Evolutionary conservation across 805 yeast species (phyloP), one percentile per base, ranked within the genome.

Genomic region (Kockiozyma suomiensis): DNA sequence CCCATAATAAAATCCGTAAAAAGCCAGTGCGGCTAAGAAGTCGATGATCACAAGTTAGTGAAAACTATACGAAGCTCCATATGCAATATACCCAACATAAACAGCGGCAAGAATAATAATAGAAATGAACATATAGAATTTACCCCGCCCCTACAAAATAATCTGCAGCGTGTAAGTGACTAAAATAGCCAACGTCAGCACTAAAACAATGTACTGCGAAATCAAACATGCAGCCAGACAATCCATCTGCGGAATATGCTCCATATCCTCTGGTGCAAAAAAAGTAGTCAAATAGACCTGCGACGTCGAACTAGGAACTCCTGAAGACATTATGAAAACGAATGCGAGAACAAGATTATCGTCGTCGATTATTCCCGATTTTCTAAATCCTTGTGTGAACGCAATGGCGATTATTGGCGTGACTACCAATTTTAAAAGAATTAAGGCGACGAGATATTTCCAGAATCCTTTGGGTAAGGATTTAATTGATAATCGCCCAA

Each of bases 251-350:
- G 91, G 75, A 15, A 72, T 49, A 48, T 77, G 79, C 1, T 75
- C 74, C 2, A 78, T 79, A 3, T 76, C 79, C 5, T 87, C 83
- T 17, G 94, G 96, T 0, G 92, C 85, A 73, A 86, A 89, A 70
- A 90, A 85, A 1, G 97, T 93, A 1, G 98, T 92, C 66, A 92
- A 80, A 73, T 91, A 93, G 15, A 93, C 86, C 69, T 90, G 86
- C 0, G 94, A 81, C 0, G 97, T 93, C 0, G 97, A 96, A 53
- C 89, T 86, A 0, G 98, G 98, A 59, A 90, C 81, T 0, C 93
- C 86, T 72, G 85, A 88, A 12, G 86, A 84, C 32, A 92, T 77
- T 33, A 87, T 86, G 69, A 87, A 79, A 4, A 92, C 86, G 68
- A 93, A 87, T 45, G 86, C 80, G 10, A 90, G 80, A 62, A 90